Evolutionary conservation across 116 monocot species (phyloP).

Genomic region (Zostera marina): DNA sequence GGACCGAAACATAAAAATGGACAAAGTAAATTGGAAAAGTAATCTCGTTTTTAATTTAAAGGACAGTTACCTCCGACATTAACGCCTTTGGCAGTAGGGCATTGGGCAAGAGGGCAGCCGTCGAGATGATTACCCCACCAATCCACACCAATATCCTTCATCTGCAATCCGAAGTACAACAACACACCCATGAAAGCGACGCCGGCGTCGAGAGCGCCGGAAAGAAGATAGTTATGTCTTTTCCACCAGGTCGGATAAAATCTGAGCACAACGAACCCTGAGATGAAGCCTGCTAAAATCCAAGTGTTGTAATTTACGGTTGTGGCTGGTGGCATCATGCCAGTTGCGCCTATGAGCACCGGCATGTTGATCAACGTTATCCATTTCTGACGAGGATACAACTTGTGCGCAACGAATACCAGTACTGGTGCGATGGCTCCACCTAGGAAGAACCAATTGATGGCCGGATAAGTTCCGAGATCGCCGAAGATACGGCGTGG

Average conservation of each 20-base stretch:
- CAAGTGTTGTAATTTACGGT: conserved; percentile 28
- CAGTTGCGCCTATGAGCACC: conserved; percentile 17
- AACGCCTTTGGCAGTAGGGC: conserved; percentile 53
- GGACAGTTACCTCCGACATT: conserved; percentile 37
- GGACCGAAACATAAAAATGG: no score
- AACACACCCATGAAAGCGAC: conserved; percentile 40
- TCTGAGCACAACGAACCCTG: conserved; percentile 20
- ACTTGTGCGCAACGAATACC: conserved; percentile 14
- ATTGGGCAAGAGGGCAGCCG: conserved; percentile 45
- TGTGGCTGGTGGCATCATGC: conserved; percentile 19
- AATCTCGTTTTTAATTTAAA: conserved; percentile 5
- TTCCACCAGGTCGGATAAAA: conserved; percentile 28
- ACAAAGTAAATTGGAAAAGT: no score
- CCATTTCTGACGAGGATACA: conserved; percentile 23
- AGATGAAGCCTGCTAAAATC: conserved; percentile 16
- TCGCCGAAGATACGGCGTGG: conserved; percentile 20
- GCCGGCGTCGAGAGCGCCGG: conserved; percentile 30
- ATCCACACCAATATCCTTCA: conserved; percentile 22
- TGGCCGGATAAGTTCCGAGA: conserved; percentile 18
- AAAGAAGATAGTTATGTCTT: conserved; percentile 26
- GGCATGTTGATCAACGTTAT: conserved; percentile 33
- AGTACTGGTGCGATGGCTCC: conserved; percentile 24
- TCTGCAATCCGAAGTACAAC: conserved; percentile 32
- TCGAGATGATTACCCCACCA: conserved; percentile 72
- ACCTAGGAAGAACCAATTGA: conserved; percentile 46